Base-by-base conservation (phyloP, 768 basidiomycete genomes). In the Lenzites betulinus region DNA sequence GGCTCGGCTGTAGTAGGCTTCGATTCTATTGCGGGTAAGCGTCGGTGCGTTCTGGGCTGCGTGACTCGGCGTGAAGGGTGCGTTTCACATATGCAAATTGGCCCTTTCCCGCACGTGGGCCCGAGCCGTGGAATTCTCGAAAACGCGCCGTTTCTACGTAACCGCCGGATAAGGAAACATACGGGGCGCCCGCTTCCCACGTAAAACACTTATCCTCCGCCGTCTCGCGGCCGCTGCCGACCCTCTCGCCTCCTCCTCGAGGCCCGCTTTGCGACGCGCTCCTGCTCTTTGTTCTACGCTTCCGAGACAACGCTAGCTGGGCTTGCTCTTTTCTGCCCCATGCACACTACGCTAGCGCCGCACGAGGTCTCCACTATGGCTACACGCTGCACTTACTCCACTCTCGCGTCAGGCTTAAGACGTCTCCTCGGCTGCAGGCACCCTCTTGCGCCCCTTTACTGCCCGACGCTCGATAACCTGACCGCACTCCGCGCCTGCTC, bases 1-100 rank as follows among this genome's bases (percentile, higher is more conserved):
- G 50, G 54, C 46, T 58, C 63, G 63, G 63, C 46, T 60, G 44
- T 33, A 51, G 36, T 56, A 51, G 48, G 54, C 49, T 56, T 56
- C 62, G 51, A 50, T 57, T 61, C 62, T 66, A 54, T 61, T 58
- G 58, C 61, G 66, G 63, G 63, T 43, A 67, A 63, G 63, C 63
- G 63, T 59, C 63, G 59, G 65, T 63, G 62, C 35, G 65, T 54
- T 58, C 64, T 61, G 60, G 64, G 33, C 58, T 51, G 59, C 47
- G 65, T 60, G 59, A 57, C 61, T 63, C 58, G 52, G 53, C 44
- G 51, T 49, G 48, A 59, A 58, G 57, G 30, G 50, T 11, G 33
- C 51, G 66, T 67, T 67, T 67, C 66, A 67, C 47, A 48, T 62
- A 50, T 52, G 38, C 52, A 53, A 58, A 43, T 57, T 54, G 52